Evolutionary conservation across 2,329 filamentous ascomycete species (phyloP).

Genomic region (Clonostachys sp.): DNA sequence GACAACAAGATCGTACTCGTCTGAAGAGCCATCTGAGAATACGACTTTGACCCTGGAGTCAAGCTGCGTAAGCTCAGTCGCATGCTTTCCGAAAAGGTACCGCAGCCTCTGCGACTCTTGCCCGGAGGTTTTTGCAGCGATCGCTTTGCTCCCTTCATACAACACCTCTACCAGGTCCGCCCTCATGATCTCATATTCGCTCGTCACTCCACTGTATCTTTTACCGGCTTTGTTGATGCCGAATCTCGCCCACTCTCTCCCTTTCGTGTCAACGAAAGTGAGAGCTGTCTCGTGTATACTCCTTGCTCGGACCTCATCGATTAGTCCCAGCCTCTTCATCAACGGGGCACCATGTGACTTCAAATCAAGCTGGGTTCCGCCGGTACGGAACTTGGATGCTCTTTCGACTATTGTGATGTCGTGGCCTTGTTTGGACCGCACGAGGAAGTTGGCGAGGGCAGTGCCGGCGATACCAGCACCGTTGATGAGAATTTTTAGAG

Average conservation of each 20-base stretch:
- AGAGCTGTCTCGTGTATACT: slow-evolving; percentile 40
- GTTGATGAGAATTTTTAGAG: slow-evolving; percentile 32
- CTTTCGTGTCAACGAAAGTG: slow-evolving; percentile 31
- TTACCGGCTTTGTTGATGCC: slow-evolving; percentile 26
- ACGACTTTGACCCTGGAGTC: slow-evolving; percentile 23
- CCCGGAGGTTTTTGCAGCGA: too few relatives aligned
- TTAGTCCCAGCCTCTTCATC: slow-evolving; percentile 45
- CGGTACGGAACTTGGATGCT: slow-evolving; percentile 30
- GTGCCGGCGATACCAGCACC: slow-evolving; percentile 27
- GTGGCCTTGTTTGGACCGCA: slow-evolving; percentile 20
- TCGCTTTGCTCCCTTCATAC: slow-evolving; percentile 28
- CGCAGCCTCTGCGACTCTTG: slow-evolving; percentile 3
- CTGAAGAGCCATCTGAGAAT: slow-evolving; percentile 35
- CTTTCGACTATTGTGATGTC: slow-evolving; percentile 35
- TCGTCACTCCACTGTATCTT: slow-evolving; percentile 36
- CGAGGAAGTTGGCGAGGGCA: slow-evolving; percentile 44
- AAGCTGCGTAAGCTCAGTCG: slow-evolving; percentile 22
- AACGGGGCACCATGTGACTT: slow-evolving; percentile 44
- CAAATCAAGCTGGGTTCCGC: slow-evolving; percentile 50
- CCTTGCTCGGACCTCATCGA: slow-evolving; percentile 33
- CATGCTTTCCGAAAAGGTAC: slow-evolving; percentile 20
- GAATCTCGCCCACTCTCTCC: slow-evolving; percentile 30
- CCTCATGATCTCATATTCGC: slow-evolving; percentile 57
- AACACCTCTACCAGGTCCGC: slow-evolving; percentile 48
- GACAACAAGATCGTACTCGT: slow-evolving; percentile 45